Evolutionary conservation across 2,329 filamentous ascomycete species (phyloP).

Genomic region (Berkeleyomyces basicola): DNA sequence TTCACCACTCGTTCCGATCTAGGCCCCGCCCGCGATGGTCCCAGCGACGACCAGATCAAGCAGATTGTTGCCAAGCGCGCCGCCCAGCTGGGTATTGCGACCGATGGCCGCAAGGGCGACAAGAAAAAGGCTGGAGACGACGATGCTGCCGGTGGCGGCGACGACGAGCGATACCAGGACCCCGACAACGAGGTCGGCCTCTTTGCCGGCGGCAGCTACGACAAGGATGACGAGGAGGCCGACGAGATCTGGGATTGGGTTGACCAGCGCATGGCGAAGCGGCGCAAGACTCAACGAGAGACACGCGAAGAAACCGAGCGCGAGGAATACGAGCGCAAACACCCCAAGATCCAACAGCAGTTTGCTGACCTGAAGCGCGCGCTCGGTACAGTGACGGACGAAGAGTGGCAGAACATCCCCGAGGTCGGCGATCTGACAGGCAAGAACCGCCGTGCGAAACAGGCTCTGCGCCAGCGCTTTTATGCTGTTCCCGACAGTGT

Average conservation of each 20-base stretch:
- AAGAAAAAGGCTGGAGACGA: constrained; percentile 48
- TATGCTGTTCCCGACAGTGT: constrained; percentile 97
- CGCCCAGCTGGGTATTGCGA: constrained; percentile 56
- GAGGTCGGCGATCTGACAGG: constrained; percentile 95
- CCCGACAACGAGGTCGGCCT: constrained; percentile 93
- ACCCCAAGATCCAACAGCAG: constrained; percentile 95
- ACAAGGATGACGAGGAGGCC: constrained; percentile 94
- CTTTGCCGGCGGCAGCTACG: constrained; percentile 89
- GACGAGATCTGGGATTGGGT: constrained; percentile 91
- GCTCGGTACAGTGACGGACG: constrained; percentile 73
- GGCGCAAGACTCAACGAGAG: constrained; percentile 83
- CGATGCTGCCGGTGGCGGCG: constrained; percentile 32
- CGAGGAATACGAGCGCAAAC: constrained; percentile 92
- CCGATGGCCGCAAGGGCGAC: constrained; percentile 51
- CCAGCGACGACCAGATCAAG: constrained; percentile 95
- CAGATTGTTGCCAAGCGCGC: constrained; percentile 91
- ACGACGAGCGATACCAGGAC: constrained; percentile 75
- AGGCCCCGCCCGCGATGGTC: constrained; percentile 84
- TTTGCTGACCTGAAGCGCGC: constrained; percentile 92
- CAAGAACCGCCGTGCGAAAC: constrained; percentile 72
- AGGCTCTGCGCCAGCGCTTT: constrained; percentile 69
- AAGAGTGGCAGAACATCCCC: constrained; percentile 90
- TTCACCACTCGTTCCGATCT: constrained; percentile 96
- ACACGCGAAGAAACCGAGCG: constrained; percentile 77
- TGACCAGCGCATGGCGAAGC: constrained; percentile 90